Evolutionary conservation across 805 yeast species (phyloP), one percentile per base, ranked within the genome.

Genomic region (Kluyveromyces nonfermentans): DNA sequence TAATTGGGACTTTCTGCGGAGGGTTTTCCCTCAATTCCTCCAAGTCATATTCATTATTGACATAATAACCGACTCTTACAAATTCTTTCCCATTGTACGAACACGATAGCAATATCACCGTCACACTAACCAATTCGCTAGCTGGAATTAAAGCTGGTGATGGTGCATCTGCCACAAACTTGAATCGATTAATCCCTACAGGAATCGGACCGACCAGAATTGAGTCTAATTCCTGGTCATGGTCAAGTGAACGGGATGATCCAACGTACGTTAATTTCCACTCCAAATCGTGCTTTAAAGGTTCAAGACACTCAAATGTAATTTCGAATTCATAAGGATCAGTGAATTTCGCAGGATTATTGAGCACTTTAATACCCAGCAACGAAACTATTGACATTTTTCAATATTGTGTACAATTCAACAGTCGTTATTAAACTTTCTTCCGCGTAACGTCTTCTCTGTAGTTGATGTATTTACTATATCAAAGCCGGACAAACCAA

Each of bases 261-360:
- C 99, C 98, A 34, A 93, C 98, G 54, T 93, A 93, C 1, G 96
- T 90, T 46, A 93, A 70, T 62, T 93, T 93, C 98, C 98, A 93
- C 63, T 93, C 98, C 46, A 93, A 71, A 63, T 93, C 98, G 39
- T 69, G 65, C 48, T 66, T 85, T 52, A 93, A 70, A 1, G 96
- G 88, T 63, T 93, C 98, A 38, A 90, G 69, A 64, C 98, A 93
- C 65, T 93, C 98, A 59, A 93, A 93, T 0, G 98, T 93, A 64
- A 93, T 93, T 63, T 93, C 97, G 60, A 93, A 89, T 61, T 93
- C 94, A 54, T 93, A 93, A 2, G 97, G 85, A 56, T 86, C 97
- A 4, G 85, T 73, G 70, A 93, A 93, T 51, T 82, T 78, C 5
- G 97, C 97, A 4, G 98, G 98, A 56, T 93, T 93, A 62, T 87